phyloP scores from a whole-genome alignment of 768 basidiomycete species.

The Infundibulicybe gibba region DNA sequence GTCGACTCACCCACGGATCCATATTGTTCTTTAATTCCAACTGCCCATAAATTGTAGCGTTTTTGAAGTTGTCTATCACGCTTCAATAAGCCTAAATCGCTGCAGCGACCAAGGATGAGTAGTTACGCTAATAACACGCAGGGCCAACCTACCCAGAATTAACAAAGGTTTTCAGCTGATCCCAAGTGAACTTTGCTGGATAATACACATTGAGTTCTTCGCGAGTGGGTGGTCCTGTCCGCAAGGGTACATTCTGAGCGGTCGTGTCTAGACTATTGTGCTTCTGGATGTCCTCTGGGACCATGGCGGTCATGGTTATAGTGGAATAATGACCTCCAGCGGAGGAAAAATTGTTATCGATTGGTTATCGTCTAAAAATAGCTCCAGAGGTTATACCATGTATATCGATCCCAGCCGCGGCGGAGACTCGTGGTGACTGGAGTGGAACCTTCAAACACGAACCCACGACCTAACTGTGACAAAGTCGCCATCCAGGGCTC shows the following conservation, averaged over 20 bases:
- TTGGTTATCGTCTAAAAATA: no score
- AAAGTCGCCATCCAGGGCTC: no score
- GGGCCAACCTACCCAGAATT: conserved; percentile 62
- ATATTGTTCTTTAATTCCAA: conserved; percentile 50
- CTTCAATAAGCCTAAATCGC: conserved; percentile 78
- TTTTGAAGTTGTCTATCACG: conserved; percentile 67
- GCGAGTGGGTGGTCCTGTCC: conserved; percentile 62
- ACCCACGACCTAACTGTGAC: no score
- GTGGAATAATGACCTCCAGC: no score
- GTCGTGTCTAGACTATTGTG: no score
- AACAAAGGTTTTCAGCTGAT: conserved; percentile 70
- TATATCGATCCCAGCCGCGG: no score
- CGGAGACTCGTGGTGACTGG: no score
- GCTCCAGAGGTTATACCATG: no score
- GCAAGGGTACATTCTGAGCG: conserved; percentile 29
- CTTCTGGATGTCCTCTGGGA: no score
- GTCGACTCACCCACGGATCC: conserved; percentile 60
- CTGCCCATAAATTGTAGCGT: conserved; percentile 60
- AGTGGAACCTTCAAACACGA: no score
- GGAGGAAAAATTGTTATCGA: no score
- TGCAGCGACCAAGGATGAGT: conserved; percentile 19
- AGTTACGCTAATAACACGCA: background rate
- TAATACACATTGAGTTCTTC: conserved; percentile 68
- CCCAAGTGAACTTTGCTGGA: conserved; percentile 75
- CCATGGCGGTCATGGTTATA: no score